Conservation (phyloP, 805 yeast species). For the Cyberlindnera saturnus region DNA sequence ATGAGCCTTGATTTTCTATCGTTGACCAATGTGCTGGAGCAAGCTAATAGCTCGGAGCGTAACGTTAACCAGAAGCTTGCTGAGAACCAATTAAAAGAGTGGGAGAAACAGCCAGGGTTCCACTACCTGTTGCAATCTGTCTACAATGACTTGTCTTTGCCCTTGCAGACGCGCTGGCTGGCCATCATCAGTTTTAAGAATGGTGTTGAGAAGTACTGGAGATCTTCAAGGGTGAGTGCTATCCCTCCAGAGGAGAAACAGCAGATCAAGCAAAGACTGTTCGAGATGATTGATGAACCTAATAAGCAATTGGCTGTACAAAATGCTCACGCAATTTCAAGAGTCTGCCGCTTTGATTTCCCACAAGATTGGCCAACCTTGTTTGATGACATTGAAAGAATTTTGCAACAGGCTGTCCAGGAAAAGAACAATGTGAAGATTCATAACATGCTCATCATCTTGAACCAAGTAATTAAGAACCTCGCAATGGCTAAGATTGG, state of each 20-base stretch:
- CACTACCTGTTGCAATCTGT: constrained; percentile 52
- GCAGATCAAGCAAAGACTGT: constrained; percentile 52
- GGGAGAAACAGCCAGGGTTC: constrained; percentile 63
- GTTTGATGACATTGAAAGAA: constrained; percentile 54
- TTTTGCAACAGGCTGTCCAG: constrained; percentile 38
- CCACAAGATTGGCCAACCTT: constrained; percentile 83
- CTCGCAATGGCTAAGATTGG: constrained; percentile 79
- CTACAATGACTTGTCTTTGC: constrained; percentile 52
- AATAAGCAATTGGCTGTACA: constrained; percentile 74
- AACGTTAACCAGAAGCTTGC: constrained; percentile 53
- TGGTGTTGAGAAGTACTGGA: constrained; percentile 82
- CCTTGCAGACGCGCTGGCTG: constrained; percentile 74
- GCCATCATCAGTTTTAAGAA: constrained; percentile 86
- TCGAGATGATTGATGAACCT: constrained; percentile 57
- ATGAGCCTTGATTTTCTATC: constrained; percentile 13
- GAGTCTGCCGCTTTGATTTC: constrained; percentile 77
- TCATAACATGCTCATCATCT: constrained; percentile 56
- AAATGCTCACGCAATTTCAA: constrained; percentile 76
- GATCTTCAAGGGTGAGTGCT: constrained; percentile 53
- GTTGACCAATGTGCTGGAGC: constrained; percentile 30
- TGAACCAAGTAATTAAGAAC: constrained; percentile 74
- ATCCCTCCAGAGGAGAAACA: constrained; percentile 63
- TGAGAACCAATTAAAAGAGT: constrained; percentile 58
- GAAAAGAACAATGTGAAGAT: constrained; percentile 44
- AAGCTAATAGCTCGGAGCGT: constrained; percentile 46